phyloP scores from a whole-genome alignment of 139 green algal species.

The Chlorella vulgaris region DNA sequence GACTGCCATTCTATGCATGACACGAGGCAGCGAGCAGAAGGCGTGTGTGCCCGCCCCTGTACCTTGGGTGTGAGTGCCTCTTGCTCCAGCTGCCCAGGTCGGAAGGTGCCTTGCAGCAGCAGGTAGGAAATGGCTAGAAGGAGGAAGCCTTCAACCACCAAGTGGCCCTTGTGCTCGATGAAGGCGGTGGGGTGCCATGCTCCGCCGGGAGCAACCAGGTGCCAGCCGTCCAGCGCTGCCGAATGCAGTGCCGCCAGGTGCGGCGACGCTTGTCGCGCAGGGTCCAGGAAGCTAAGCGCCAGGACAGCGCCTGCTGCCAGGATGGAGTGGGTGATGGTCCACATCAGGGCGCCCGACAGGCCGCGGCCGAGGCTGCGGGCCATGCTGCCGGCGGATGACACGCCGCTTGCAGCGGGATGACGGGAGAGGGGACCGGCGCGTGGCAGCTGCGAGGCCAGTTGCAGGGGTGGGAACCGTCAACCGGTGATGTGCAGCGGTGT shows the following conservation, averaged over 20 bases:
- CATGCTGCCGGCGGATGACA: neutral
- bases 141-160: conserved; percentile 81
- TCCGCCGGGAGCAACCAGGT: conserved; percentile 76
- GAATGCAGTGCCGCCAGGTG: conserved; percentile 11
- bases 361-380: neutral
- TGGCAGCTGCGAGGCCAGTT: too few species aligned
- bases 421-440: neutral
- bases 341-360: neutral
- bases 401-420: neutral
- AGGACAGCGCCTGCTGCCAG: neutral
- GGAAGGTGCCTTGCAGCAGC: conserved; percentile 69
- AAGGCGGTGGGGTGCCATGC: conserved; percentile 76
- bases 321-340: neutral
- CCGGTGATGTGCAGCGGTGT: too few species aligned
- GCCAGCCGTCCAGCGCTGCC: conserved; percentile 64
- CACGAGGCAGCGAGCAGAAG: neutral
- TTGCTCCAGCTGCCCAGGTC: conserved; percentile 46
- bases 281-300: conserved; percentile 13
- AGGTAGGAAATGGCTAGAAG: conserved; percentile 79
- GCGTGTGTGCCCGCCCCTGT: too few species aligned
- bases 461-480: too few species aligned
- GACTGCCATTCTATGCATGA: too few species aligned
- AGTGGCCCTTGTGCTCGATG: conserved; percentile 80
- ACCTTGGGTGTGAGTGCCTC: conserved; percentile 81
- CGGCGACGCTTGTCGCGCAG: neutral